Base-by-base conservation (phyloP, 2,329 filamentous ascomycete species). In the Fusarium concolor region DNA sequence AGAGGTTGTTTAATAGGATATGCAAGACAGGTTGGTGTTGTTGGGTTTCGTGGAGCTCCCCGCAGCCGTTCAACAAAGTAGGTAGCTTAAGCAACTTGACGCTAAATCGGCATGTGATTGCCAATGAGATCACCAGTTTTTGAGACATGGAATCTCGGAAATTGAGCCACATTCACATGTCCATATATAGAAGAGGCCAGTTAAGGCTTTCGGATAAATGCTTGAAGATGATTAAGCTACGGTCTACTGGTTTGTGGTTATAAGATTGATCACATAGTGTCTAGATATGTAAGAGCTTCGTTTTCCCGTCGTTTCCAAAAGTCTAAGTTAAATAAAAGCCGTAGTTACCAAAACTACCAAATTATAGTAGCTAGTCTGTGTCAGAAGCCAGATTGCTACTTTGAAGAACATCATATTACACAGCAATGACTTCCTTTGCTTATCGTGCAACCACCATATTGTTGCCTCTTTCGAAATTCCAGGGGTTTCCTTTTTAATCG, bases 401-500 rank as follows among this genome's bases (percentile, higher is more conserved):
- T 61, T 56, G 20, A 52, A 42, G 24, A 55, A 38, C 22, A 63
- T 33, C 41, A 58, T 63, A 55, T 53, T 69, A 62, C 43, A 62
- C 56, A 67, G 63, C 56, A 69, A 49, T 41, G n/a, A 33, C 28
- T 51, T 60, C 52, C 37, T 37, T 43, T 67, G 24, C 56, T 29
- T 49, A 18, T 31, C 28, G 24, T 43, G 29, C 47, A 63, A 42
- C 42, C 46, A 37, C 24, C 42, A 22, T 62, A 20, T 62, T 28
- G 8, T 43, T 47, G 39, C 29, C 52, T 28, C 50, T 37, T 29
- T 31, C n/a, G 31, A 28, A 53, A 37, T 35, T 55, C 39, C 41
- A 29, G 52, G 28, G 20, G 39, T 14, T 18, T 38, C 39, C 29
- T 37, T 37, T 72, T 65, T 84, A 83, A 41, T 88, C 86, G 39